Percentiles rank a stretch among this genome's conserved stretches.
Conservation (phyloP, 2,329 filamentous ascomycete genomes). For the Cryphonectria carpinicola region DNA sequence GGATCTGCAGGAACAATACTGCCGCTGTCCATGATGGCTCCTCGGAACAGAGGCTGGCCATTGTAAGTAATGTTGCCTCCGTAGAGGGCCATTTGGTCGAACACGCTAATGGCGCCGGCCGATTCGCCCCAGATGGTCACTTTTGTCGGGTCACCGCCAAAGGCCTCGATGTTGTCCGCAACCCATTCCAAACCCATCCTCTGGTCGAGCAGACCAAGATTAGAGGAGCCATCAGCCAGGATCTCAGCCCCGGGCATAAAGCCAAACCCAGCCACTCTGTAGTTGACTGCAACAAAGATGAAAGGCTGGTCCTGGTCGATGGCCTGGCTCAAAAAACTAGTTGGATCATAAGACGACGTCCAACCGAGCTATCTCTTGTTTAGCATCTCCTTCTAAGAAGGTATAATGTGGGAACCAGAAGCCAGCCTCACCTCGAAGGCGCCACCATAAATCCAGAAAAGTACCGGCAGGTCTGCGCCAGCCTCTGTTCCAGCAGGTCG, state of each 20-base stretch:
- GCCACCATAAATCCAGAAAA: constrained; percentile 74
- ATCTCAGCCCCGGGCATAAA: constrained; percentile 74
- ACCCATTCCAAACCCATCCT: constrained; percentile 73
- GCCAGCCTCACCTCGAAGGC: constrained; percentile 54
- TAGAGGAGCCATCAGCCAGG: constrained; percentile 67
- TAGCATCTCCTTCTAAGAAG: neutral
- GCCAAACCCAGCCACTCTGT: constrained; percentile 75
- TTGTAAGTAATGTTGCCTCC: constrained; percentile 76
- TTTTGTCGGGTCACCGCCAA: constrained; percentile 78
- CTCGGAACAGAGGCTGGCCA: constrained; percentile 74
- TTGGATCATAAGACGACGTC: constrained; percentile 56
- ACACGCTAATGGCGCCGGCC: constrained; percentile 72
- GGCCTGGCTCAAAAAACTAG: constrained; percentile 50
- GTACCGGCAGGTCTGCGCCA: constrained; percentile 63
- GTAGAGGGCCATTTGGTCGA: constrained; percentile 77
- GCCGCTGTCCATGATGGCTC: constrained; percentile 78
- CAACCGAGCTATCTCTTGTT: constrained; percentile 45
- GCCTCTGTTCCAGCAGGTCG: constrained; percentile 60
- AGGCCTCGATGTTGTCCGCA: constrained; percentile 74
- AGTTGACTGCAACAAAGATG: constrained; percentile 77
- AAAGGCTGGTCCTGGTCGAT: constrained; percentile 63
- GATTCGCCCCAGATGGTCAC: constrained; percentile 81
- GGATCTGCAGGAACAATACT: constrained; percentile 63
- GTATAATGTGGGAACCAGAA: neutral
- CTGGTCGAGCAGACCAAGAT: constrained; percentile 75